Conservation (phyloP, 2,329 filamentous ascomycete genomes). For the Sporothrix phasma region DNA sequence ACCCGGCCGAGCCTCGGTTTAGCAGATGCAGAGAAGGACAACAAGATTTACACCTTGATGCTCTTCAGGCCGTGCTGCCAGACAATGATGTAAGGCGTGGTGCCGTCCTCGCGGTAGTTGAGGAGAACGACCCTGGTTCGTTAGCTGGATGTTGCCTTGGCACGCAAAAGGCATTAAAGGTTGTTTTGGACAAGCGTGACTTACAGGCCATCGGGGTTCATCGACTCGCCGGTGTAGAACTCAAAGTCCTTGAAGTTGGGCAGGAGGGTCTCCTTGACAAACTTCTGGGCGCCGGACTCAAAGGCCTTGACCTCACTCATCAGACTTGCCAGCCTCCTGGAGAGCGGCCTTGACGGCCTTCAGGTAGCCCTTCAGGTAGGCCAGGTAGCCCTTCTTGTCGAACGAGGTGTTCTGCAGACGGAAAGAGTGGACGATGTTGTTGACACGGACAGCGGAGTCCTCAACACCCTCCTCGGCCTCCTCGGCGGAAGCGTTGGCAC, state of each 20-base stretch:
- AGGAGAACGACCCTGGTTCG: conserved; percentile 69
- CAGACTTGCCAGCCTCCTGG: conserved; percentile 45
- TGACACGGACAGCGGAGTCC: conserved; percentile 62
- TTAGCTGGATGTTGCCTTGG: neutral
- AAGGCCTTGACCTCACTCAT: conserved; percentile 65
- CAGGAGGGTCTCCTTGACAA: conserved; percentile 72
- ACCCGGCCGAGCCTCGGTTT: neutral
- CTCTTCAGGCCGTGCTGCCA: conserved; percentile 91
- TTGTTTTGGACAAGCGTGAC: conserved; percentile 23
- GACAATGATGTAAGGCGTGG: conserved; percentile 78
- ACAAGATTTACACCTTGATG: conserved; percentile 74
- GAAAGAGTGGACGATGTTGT: conserved; percentile 91
- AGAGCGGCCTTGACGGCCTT: conserved; percentile 72
- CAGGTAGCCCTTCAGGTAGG: conserved; percentile 87
- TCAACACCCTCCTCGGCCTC: conserved; percentile 69
- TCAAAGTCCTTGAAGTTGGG: conserved; percentile 93
- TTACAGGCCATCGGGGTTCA: conserved; percentile 90
- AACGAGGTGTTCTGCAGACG: conserved; percentile 67
- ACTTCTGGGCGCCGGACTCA: conserved; percentile 62
- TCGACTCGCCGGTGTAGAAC: conserved; percentile 84
- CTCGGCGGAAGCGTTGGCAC: conserved; percentile 95
- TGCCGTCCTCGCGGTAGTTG: conserved; percentile 95
- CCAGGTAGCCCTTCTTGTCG: conserved; percentile 80
- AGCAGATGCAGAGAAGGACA: neutral
- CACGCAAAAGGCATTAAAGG: neutral